Percentiles rank a stretch among this genome's conserved stretches.
Conservation (phyloP, 768 basidiomycete genomes). For the Termitomyces sp. region DNA sequence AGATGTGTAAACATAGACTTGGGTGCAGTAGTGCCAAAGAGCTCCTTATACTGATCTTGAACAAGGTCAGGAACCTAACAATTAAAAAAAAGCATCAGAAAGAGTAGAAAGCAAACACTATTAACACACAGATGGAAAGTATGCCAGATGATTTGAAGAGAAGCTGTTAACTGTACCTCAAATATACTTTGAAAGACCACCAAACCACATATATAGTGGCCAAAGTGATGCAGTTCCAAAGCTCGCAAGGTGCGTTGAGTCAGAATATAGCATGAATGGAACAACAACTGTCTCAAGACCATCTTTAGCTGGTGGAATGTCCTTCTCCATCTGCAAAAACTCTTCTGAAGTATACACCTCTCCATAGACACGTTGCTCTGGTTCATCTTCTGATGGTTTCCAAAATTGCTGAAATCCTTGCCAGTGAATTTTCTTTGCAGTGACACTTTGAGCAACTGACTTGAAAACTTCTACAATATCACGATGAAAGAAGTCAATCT, state of each 20-base stretch:
- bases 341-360: too few relatives aligned
- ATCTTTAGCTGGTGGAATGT: too few relatives aligned
- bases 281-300: not conserved
- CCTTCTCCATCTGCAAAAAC: not conserved
- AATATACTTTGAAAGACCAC: constrained; percentile 2
- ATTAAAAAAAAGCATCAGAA: not conserved
- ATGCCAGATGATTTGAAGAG: not conserved
- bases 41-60: not conserved
- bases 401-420: not conserved
- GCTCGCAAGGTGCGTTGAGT: not conserved
- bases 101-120: not conserved
- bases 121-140: not conserved
- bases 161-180: not conserved
- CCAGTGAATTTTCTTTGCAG: not conserved
- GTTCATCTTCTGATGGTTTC: not conserved
- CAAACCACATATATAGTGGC: not conserved
- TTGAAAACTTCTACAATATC: not conserved
- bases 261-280: not conserved
- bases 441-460: not conserved
- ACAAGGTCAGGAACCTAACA: not conserved
- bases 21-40: too few relatives aligned
- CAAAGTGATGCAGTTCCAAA: not conserved
- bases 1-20: too few relatives aligned
- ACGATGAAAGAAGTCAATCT: not conserved
- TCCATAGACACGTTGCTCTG: not conserved